These are phyloP conservation scores for Closterium sp. DNA, from an alignment of 139 green algal species.

Conservation along the genomic window DNA sequence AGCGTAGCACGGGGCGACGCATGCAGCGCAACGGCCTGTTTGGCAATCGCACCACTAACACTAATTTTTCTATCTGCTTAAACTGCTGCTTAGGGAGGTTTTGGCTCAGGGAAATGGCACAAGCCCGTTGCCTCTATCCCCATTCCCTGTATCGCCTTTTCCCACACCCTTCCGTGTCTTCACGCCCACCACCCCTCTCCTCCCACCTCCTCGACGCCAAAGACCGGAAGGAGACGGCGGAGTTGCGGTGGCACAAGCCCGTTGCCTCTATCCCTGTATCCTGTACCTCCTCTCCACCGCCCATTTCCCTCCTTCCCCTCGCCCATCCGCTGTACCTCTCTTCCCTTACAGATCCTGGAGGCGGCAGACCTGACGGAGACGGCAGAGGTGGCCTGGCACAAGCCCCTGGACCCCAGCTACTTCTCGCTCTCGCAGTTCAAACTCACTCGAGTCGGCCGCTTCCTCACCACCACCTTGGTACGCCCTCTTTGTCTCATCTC, in stretches of 20 bases:
- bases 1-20: too few species aligned
- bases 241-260: too few species aligned
- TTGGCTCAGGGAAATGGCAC: too few species aligned
- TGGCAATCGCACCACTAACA: neutral
- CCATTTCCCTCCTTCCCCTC: neutral
- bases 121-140: neutral
- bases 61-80: neutral
- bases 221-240: conserved; percentile 58
- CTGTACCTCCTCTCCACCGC: neutral
- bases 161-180: neutral
- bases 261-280: neutral
- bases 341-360: conserved; percentile 48
- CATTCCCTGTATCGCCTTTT: neutral
- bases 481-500: neutral
- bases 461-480: conserved; percentile 46
- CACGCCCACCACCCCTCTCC: neutral
- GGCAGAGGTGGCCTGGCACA: conserved; percentile 65
- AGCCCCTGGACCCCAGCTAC: conserved; percentile 49
- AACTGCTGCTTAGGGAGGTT: too few species aligned
- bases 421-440: conserved; percentile 60
- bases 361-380: conserved; percentile 58
- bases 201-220: conserved; percentile 51
- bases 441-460: conserved; percentile 57
- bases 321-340: neutral
- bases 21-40: neutral